Conservation (phyloP, 129 eudicot genomes). For the Saposhnikovia divaricata region DNA sequence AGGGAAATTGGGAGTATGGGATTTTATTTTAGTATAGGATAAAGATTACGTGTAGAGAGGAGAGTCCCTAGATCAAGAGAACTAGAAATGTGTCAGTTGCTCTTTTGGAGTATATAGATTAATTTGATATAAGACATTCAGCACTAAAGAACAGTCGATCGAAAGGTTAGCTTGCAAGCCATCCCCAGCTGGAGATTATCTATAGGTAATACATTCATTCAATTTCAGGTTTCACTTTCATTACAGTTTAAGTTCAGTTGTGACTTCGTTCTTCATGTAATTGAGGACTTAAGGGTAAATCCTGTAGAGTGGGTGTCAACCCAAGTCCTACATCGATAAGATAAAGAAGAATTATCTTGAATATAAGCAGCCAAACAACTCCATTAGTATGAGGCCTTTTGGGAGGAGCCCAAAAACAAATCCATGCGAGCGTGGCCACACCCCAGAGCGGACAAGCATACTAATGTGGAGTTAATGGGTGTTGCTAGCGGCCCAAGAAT, state of each 20-base stretch:
- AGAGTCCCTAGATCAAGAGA: conserved; percentile 82
- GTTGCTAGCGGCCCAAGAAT: too few species aligned
- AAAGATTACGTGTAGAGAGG: conserved; percentile 59
- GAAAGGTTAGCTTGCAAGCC: conserved; percentile 24
- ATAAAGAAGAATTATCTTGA: too few species aligned
- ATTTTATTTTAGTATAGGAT: too few species aligned
- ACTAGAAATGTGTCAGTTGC: conserved; percentile 59
- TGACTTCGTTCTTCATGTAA: background rate
- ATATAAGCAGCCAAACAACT: too few species aligned
- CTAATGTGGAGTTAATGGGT: too few species aligned
- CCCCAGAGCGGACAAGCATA: too few species aligned
- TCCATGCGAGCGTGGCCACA: too few species aligned
- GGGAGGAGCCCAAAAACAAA: too few species aligned
- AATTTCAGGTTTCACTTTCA: background rate
- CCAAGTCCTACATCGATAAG: too few species aligned
- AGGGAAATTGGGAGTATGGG: too few species aligned
- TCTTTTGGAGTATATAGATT: conserved; percentile 65
- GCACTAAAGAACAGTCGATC: conserved; percentile 26
- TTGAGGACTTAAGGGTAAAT: background rate
- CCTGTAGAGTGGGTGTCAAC: too few species aligned
- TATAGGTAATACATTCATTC: background rate
- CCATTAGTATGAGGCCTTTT: too few species aligned
- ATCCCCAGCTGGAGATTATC: background rate
- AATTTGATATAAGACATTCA: conserved; percentile 67
- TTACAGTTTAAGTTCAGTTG: background rate